phyloP scores from a whole-genome alignment of 2,329 filamentous ascomycete species.

The Fusarium napiforme region DNA sequence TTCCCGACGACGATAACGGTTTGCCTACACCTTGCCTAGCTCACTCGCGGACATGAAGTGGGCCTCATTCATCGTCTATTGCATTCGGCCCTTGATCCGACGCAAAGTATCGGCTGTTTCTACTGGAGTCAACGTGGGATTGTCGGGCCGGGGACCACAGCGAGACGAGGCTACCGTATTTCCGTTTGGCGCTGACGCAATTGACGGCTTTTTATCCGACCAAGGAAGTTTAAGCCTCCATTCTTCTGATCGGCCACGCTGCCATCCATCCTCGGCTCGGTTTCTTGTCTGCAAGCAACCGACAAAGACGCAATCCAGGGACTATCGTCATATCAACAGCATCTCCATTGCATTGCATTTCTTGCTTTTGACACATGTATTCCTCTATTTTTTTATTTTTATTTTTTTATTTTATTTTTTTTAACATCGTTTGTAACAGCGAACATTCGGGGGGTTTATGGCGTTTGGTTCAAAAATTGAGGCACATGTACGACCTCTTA shows the following conservation, averaged over 20 bases:
- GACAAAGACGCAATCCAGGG: conserved; percentile 3
- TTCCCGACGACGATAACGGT: conserved; percentile 12
- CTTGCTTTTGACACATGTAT: background rate
- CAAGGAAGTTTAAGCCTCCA: background rate
- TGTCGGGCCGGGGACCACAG: conserved; percentile 10
- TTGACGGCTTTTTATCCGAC: conserved; percentile 2
- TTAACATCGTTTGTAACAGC: background rate
- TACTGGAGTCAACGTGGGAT: background rate
- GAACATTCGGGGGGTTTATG: conserved; percentile 27
- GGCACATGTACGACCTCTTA: conserved; percentile 5
- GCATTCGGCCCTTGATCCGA: conserved; percentile 16
- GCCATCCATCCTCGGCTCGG: conserved; percentile 6
- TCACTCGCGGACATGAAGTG: conserved; percentile 15
- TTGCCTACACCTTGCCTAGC: background rate
- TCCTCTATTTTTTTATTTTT: background rate
- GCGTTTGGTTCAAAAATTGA: conserved; percentile 22
- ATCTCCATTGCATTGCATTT: background rate
- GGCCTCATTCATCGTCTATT: conserved; percentile 12
- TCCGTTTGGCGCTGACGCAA: conserved; percentile 1
- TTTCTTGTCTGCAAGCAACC: conserved; percentile 16
- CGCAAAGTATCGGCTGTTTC: background rate
- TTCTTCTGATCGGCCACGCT: background rate
- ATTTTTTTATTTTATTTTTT: background rate
- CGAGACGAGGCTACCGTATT: conserved; percentile 1
- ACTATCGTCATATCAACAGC: conserved; percentile 18